phyloP scores from a whole-genome alignment of 2,329 filamentous ascomycete genomes.

The Metarhizium robertsii region DNA sequence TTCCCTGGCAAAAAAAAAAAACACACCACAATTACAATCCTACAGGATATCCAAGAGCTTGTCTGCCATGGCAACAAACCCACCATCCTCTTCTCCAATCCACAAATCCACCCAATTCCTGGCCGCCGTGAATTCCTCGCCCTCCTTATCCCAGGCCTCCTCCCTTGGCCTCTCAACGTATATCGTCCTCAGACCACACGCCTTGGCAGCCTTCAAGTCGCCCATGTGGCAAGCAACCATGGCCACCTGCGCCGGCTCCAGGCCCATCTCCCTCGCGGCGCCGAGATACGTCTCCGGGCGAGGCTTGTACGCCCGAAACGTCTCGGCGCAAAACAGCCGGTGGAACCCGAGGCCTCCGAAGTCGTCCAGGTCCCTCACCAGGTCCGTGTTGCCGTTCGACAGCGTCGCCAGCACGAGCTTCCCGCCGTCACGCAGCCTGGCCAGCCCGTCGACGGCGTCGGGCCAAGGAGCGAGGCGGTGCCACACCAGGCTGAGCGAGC shows the following conservation, averaged over 20 bases:
- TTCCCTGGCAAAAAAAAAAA: not conserved
- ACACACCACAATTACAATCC: not conserved
- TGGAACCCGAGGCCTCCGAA: constrained; percentile 53
- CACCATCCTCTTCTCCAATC: constrained; percentile 22
- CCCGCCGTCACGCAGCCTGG: constrained; percentile 34
- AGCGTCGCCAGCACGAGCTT: constrained; percentile 54
- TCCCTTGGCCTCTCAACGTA: constrained; percentile 64
- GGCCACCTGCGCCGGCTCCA: constrained; percentile 52
- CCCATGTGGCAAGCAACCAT: constrained; percentile 70
- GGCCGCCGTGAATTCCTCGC: constrained; percentile 40
- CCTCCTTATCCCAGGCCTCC: constrained; percentile 48
- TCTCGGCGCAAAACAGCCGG: constrained; percentile 54
- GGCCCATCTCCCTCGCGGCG: constrained; percentile 48
- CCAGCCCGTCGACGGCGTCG: constrained; percentile 50
- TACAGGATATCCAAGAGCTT: constrained; percentile 13
- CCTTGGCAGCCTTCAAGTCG: constrained; percentile 59
- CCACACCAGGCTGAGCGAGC: constrained; percentile 59
- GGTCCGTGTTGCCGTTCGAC: constrained; percentile 61
- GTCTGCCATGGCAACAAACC: constrained; percentile 21
- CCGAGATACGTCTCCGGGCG: constrained; percentile 58
- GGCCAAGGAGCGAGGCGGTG: constrained; percentile 62
- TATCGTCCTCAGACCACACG: constrained; percentile 56
- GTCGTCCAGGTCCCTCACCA: constrained; percentile 56
- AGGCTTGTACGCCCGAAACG: constrained; percentile 70
- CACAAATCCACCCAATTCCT: constrained; percentile 34